Percentiles rank a stretch among this genome's conserved stretches.
Evolutionary conservation across 176 grass and related monocot genomes (phyloP).

Genomic region (Zea luxurians): DNA sequence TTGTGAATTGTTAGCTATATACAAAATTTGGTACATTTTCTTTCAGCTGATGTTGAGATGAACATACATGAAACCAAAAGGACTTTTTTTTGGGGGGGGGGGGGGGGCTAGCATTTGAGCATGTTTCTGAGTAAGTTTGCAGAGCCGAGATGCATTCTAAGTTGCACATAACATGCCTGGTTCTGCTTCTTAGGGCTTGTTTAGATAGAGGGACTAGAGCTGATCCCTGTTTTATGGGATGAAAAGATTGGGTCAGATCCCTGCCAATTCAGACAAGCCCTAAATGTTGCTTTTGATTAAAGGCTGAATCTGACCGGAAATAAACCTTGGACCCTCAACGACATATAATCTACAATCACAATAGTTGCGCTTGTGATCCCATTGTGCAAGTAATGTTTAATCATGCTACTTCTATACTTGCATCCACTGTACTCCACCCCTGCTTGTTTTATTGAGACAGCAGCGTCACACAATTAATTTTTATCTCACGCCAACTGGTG

Average conservation of each 20-base stretch:
- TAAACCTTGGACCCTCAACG: slow-evolving; percentile 22
- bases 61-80: not conserved
- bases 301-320: slow-evolving; percentile 1
- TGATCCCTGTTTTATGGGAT: not conserved
- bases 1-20: not conserved
- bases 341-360: slow-evolving; percentile 11
- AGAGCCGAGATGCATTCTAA: slow-evolving; percentile 22
- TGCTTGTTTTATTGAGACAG: slow-evolving; percentile 23
- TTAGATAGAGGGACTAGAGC: not conserved
- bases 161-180: slow-evolving; percentile 12
- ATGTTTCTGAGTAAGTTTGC: slow-evolving; percentile 14
- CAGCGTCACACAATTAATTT: not conserved
- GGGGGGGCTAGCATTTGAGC: not conserved
- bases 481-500: slow-evolving; percentile 1
- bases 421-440: not conserved
- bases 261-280: not conserved
- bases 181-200: slow-evolving; percentile 5
- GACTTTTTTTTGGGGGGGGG: no score
- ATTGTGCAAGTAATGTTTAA: slow-evolving; percentile 7
- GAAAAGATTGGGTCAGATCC: not conserved
- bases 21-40: slow-evolving; percentile 13
- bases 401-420: slow-evolving; percentile 23
- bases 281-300: slow-evolving; percentile 34
- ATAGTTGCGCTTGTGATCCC: not conserved
- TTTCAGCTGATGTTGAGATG: not conserved